Base-by-base conservation (phyloP, 1,139 yeast species). In the Dujonia santamariae region DNA sequence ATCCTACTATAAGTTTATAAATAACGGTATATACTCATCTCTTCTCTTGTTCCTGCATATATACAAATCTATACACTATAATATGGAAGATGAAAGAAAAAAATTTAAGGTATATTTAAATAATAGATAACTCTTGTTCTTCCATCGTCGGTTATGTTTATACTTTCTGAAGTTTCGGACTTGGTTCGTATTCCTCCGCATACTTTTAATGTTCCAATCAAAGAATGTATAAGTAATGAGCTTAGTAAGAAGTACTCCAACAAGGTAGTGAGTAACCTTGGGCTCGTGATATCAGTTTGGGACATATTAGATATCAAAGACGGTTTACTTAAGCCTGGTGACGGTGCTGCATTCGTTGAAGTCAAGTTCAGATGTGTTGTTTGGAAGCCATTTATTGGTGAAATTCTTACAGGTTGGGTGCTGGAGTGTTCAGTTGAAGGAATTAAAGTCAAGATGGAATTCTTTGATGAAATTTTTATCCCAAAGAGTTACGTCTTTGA, bases 371-470 rank as follows among this genome's bases (percentile, higher is more conserved):
- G 97, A 35, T 68, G 85, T 33, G 67, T 90, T 14, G 83, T 92
- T 2, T 92, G 95, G 72, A 83, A 92, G 46, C 98, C 98, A 1
- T 88, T 90, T 57, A 80, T 86, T 1, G 98, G 98, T 3, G 98
- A 92, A 53, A 75, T 90, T n/a, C 59, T 92, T 25, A 82, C 88
- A 0, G 99, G 99, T 2, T 86, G 95, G 90, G 88, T 92, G 18
- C 79, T 88, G 30, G 85, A 87, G 44, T 85, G 96, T 59, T 76
- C 88, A 4, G 75, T 78, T 18, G 94, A 87, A 39, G 99, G 98
- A 1, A 77, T 92, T 41, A 84, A 84, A 52, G 80, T 86, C 26
- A 76, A 80, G 45, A 70, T 87, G 70, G 95, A 85, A 42, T 85
- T 92, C 54, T 92, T 92, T 53, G 92, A 88, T 55, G 97, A 92